Evolutionary conservation across 2,329 filamentous ascomycete genomes (phyloP).

Genomic region (Monilinia vaccinii-corymbosi): DNA sequence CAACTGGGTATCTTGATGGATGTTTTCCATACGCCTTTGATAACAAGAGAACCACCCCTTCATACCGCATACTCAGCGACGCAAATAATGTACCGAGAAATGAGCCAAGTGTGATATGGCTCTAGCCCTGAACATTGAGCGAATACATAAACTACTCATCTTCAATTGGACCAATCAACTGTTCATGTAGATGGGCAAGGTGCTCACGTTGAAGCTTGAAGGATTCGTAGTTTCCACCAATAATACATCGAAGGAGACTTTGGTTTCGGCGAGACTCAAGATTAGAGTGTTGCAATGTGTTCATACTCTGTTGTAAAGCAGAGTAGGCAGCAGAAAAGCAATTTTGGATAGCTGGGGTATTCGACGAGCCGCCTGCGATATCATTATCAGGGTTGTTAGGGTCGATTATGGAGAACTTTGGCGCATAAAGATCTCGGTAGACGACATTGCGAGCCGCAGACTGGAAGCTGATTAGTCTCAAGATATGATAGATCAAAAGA

Average conservation of each 20-base stretch:
- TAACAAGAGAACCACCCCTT: neutral
- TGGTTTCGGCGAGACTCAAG: conserved; percentile 22
- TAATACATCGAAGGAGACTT: conserved; percentile 57
- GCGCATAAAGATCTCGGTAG: conserved; percentile 41
- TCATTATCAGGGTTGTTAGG: conserved; percentile 82
- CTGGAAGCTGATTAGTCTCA: conserved; percentile 11
- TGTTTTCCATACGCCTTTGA: conserved; percentile 4
- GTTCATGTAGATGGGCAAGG: conserved; percentile 27
- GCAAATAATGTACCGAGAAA: neutral
- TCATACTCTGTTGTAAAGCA: conserved; percentile 49
- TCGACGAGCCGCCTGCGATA: conserved; percentile 76
- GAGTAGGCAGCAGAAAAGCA: conserved; percentile 59
- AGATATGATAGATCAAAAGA: neutral
- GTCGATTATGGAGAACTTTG: conserved; percentile 80
- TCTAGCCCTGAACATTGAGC: neutral
- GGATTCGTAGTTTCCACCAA: conserved; percentile 70
- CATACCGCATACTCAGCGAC: conserved; percentile 1
- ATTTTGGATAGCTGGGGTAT: conserved; percentile 57
- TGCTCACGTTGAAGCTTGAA: conserved; percentile 61
- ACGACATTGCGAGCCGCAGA: conserved; percentile 29
- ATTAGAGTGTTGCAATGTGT: conserved; percentile 33
- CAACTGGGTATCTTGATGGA: conserved; percentile 7
- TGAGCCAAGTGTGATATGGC: neutral
- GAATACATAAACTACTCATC: conserved; percentile 4
- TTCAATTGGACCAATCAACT: conserved; percentile 18